Evolutionary conservation across 192 early-diverging fungal species (phyloP).

Genomic region (Rhizoclosmatium sp.): DNA sequence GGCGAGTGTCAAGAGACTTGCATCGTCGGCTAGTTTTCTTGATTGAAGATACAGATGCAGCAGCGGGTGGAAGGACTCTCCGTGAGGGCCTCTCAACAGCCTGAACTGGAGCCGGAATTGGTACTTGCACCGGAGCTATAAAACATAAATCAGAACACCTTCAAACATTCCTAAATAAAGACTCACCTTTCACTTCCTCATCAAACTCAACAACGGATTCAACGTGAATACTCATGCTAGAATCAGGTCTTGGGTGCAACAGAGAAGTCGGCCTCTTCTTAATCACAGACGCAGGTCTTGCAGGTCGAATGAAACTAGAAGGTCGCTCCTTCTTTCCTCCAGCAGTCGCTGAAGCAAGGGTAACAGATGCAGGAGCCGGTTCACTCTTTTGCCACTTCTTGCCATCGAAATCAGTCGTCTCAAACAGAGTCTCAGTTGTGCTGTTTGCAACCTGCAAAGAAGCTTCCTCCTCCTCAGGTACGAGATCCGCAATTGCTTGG

Average conservation of each 20-base stretch:
- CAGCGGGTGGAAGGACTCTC: no score
- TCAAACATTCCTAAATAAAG: background rate
- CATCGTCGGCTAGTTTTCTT: background rate
- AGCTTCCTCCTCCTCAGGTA: constrained; percentile 20
- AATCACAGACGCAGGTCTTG: constrained; percentile 1
- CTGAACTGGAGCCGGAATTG: no score
- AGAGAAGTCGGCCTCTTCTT: background rate
- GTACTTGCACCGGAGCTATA: background rate
- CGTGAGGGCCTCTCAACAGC: no score
- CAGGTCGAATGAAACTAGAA: background rate
- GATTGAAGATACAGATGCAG: background rate
- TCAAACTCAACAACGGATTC: background rate
- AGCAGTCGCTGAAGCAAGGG: no score
- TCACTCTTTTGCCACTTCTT: background rate
- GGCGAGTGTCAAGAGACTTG: constrained; percentile 9
- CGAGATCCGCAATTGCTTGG: constrained; percentile 21
- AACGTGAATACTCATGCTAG: background rate
- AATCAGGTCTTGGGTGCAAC: background rate
- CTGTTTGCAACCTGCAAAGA: background rate
- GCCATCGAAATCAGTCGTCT: constrained; percentile 9
- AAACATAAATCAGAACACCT: background rate
- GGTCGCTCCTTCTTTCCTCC: background rate
- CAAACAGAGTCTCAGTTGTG: background rate
- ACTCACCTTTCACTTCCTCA: background rate
- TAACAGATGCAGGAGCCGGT: background rate